Conservation (phyloP, 2,329 filamentous ascomycete species). For the Ophiostoma triangulosporum region DNA sequence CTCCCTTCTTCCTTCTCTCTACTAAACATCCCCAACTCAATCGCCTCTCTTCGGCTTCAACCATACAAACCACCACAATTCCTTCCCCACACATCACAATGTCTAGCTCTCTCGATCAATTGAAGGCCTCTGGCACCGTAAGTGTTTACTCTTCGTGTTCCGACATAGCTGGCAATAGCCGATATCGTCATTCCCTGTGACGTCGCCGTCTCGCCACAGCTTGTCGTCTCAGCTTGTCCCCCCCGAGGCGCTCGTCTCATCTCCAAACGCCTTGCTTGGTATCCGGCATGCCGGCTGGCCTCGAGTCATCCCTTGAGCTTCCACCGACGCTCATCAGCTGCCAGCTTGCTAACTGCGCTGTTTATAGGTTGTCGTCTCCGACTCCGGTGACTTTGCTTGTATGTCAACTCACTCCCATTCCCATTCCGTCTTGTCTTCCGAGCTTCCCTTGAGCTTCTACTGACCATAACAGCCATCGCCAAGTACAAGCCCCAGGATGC, state of each 20-base stretch:
- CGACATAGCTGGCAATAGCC: background rate
- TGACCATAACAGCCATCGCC: conserved; percentile 56
- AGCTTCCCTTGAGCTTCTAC: too few relatives aligned
- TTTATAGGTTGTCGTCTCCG: conserved; percentile 76
- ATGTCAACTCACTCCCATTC: conserved; percentile 30
- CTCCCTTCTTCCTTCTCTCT: background rate
- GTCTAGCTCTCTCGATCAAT: conserved; percentile 85
- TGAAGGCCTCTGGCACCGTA: conserved; percentile 95
- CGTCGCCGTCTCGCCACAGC: background rate
- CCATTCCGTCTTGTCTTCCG: too few relatives aligned
- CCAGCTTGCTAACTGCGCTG: conserved; percentile 14
- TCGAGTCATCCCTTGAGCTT: background rate
- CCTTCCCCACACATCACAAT: conserved; percentile 33
- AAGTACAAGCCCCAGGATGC: conserved; percentile 99
- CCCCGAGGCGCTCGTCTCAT: too few relatives aligned
- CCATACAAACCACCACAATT: conserved; percentile 7
- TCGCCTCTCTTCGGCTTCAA: background rate
- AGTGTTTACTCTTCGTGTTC: conserved; percentile 28
- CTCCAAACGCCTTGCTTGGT: background rate
- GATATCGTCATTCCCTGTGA: background rate
- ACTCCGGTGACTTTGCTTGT: conserved; percentile 85
- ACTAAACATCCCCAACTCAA: background rate
- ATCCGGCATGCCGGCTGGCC: background rate
- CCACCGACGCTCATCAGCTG: background rate
- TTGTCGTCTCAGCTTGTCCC: background rate